phyloP scores from a whole-genome alignment of 306 rosid species.

The Boehmeria nivea region DNA sequence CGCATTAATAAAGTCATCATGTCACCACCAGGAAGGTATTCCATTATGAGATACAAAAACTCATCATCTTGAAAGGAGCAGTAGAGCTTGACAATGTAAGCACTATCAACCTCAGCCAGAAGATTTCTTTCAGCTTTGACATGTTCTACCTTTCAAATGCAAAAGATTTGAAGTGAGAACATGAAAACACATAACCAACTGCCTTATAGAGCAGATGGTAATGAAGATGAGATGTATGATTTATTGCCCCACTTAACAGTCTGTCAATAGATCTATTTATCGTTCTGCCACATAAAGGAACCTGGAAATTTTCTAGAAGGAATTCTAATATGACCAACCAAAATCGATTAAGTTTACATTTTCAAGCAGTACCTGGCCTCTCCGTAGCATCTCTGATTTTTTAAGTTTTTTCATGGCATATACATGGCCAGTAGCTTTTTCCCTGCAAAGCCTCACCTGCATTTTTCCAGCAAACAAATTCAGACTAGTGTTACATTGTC shows the following conservation, averaged over 20 bases:
- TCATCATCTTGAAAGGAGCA: slow-evolving; percentile 93
- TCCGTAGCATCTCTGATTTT: slow-evolving; percentile 89
- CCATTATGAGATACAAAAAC: slow-evolving; percentile 80
- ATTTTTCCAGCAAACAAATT: slow-evolving; percentile 12
- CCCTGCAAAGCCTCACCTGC: slow-evolving; percentile 84
- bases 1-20: slow-evolving; percentile 88
- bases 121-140: slow-evolving; percentile 90
- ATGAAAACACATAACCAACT: background rate
- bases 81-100: slow-evolving; percentile 77
- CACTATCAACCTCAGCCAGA: slow-evolving; percentile 86
- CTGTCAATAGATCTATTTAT: no score
- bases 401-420: slow-evolving; percentile 93
- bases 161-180: background rate
- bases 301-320: no score
- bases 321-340: background rate
- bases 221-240: background rate
- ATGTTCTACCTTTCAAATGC: slow-evolving; percentile 69
- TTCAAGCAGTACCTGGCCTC: slow-evolving; percentile 56
- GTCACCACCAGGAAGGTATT: slow-evolving; percentile 92
- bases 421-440: slow-evolving; percentile 65
- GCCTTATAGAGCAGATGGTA: background rate
- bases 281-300: no score
- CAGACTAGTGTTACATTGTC: background rate
- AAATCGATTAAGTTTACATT: background rate
- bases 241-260: no score